Evolutionary conservation across 352 stramenopile genomes (phyloP), one percentile per base, ranked within the genome.

Genomic region (Pythium oligandrum): DNA sequence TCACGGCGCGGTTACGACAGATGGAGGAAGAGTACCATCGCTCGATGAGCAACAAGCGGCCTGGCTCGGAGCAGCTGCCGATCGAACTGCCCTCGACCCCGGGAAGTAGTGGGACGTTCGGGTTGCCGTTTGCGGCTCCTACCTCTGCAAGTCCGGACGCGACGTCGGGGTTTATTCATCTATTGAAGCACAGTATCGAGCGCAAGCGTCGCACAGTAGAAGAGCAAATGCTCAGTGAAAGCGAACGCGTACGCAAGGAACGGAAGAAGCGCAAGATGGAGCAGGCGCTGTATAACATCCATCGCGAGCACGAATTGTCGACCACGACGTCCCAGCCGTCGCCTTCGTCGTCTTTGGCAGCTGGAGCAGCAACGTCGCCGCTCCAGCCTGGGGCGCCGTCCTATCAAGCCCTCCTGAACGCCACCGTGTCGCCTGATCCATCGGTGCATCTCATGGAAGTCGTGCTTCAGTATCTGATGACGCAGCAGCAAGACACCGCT

Each of bases 251-350:
- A 31, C 66, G 73, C 2, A 80, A 70, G 34, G 73, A 84, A 48
- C 66, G 73, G 35, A 84, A 84, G 60, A 84, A 84, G 58, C 61
- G 68, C 30, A 81, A 81, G 52, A 78, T 79, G 71, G 73, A 84
- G 58, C 71, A 79, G 40, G 66, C 65, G 34, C 50, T 84, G 33
- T 57, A 66, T 36, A 74, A 73, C 26, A 79, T 81, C 42, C 73
- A 84, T 52, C 70, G 66, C 8, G 73, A 83, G 49, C 64, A 71
- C 4, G 69, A 70, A 40, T 43, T 60, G 40, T n/a, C 17, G 6
- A 34, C 36, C 12, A n/a, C 40, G 9, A 40, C 44, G 11, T 10
- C 40, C 5, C 37, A 39, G 4, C n/a, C 17, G 30, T 33, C 51
- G 1, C 40, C 42, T 31, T 34, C 39, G 3, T n/a, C 17, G 6